These are phyloP conservation scores for Mortierella sp. DNA, from an alignment of 371 early-diverging fungal genomes.

Conservation along the genomic window DNA sequence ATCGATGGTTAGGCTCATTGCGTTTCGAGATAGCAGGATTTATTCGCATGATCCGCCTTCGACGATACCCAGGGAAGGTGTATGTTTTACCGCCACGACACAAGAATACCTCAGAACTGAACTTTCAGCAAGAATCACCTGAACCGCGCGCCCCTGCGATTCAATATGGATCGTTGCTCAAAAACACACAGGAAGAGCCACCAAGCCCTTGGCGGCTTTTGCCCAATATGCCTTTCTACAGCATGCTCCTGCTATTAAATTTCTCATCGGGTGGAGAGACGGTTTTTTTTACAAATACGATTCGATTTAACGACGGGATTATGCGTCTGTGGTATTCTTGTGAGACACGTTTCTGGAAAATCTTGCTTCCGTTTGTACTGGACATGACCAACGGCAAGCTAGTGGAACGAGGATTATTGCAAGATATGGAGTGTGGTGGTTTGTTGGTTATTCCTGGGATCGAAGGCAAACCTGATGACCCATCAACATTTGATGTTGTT, in stretches of 20 bases:
- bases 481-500: slow-evolving; percentile 24
- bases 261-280: slow-evolving; percentile 21
- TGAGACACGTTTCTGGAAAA: slow-evolving; percentile 39
- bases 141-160: slow-evolving; percentile 9
- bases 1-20: slow-evolving; percentile 48
- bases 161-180: slow-evolving; percentile 13
- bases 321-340: slow-evolving; percentile 49
- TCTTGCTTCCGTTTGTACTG: slow-evolving; percentile 44
- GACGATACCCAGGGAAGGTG: slow-evolving; percentile 51
- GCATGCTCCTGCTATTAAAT: slow-evolving; percentile 30
- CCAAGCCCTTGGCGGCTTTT: slow-evolving; percentile 38
- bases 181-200: slow-evolving; percentile 13
- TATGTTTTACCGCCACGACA: slow-evolving; percentile 43
- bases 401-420: slow-evolving; percentile 37
- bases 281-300: slow-evolving; percentile 27
- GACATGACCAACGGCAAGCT: slow-evolving; percentile 44
- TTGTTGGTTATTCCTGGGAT: slow-evolving; percentile 38
- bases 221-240: slow-evolving; percentile 46
- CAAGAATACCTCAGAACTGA: background rate
- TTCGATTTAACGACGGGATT: slow-evolving; percentile 49
- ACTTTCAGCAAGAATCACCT: slow-evolving; percentile 8
- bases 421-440: slow-evolving; percentile 36
- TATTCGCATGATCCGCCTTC: slow-evolving; percentile 45
- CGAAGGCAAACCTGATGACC: slow-evolving; percentile 33
- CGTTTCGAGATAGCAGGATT: slow-evolving; percentile 54